These are phyloP conservation scores for Fraxinus paxiana DNA, from an alignment of 305 asterid genomes.

Conservation along the genomic window DNA sequence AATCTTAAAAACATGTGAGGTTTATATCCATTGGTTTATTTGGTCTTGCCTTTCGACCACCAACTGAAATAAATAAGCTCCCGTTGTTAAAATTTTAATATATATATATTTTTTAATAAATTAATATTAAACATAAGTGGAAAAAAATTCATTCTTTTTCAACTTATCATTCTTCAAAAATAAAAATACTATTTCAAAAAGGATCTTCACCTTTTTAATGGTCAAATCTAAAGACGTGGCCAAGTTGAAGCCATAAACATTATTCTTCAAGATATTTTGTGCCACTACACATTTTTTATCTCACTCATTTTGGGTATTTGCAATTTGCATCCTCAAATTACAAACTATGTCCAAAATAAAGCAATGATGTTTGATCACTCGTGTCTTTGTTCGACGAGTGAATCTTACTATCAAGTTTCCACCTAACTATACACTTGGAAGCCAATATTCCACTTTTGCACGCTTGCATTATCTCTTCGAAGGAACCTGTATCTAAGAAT, in stretches of 20 bases:
- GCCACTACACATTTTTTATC: slow-evolving; percentile 24
- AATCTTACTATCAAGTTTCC: not conserved
- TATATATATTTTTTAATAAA: too few relatives aligned
- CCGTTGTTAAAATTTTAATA: too few relatives aligned
- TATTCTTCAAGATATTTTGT: slow-evolving; percentile 43
- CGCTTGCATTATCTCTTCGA: not conserved
- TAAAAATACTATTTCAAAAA: too few relatives aligned
- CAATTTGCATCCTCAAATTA: slow-evolving; percentile 12
- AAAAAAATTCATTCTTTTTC: too few relatives aligned
- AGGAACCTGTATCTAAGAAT: not conserved
- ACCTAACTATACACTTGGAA: not conserved
- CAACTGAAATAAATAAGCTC: too few relatives aligned
- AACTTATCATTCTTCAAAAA: too few relatives aligned
- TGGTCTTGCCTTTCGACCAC: too few relatives aligned
- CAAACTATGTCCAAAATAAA: not conserved
- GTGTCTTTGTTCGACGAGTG: not conserved
- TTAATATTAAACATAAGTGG: too few relatives aligned
- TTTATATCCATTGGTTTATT: too few relatives aligned
- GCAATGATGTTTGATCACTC: not conserved
- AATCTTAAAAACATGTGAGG: slow-evolving; percentile 26
- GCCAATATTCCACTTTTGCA: not conserved
- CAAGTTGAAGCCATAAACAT: slow-evolving; percentile 47
- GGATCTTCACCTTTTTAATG: slow-evolving; percentile 21
- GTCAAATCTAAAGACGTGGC: slow-evolving; percentile 40
- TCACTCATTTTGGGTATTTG: not conserved